Evolutionary conservation across 352 stramenopile species (phyloP), one percentile per base, ranked within the genome.

Genomic region (Thalassiosira livingstoniorum): DNA sequence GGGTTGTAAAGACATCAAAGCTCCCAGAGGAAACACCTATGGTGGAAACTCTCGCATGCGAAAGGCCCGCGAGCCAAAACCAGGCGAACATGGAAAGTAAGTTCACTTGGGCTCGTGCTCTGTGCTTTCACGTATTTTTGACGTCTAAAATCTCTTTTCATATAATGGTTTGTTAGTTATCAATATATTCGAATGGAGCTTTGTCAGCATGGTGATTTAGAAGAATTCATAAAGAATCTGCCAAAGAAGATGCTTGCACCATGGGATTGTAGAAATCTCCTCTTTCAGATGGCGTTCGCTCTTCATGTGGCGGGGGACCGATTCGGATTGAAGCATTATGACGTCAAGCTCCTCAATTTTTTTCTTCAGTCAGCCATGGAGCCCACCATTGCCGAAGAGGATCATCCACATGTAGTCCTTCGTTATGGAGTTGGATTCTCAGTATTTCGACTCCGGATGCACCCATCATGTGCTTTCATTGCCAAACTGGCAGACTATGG

Each of bases 131-230:
- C 39, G 7, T 47, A 18, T 15, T 47, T 18, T 47, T 15, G 7
- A 47, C 39, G 7, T 7, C 39, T 47, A 47, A 47, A 7, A 47
- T 21, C 13, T 31, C 71, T 37, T 11, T 29, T 51, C 53, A 53
- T 32, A 32, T 47, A 54, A 4, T 60, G 66, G 15, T 29, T 29
- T 47, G 23, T n/a, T 53, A 82, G 31, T 60, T 98, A 94, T 78
- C 97, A 99, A 89, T 99, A 98, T 82, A 99, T 99, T 71, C 92
- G 95, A 27, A 99, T 99, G 97, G 98, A 99, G 82, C 96, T 99
- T 13, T 99, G 97, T 83, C 91, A 96, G 58, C 92, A 96, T 47
- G 97, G 97, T 15, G 97, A 99, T 86, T 82, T 98, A 10, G 97
- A 99, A 90, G 92, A 98, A 47, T 98, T 97, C 65, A 95, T 99